phyloP scores from a whole-genome alignment of 2,329 filamentous ascomycete genomes.

The Colletotrichum truncatum region DNA sequence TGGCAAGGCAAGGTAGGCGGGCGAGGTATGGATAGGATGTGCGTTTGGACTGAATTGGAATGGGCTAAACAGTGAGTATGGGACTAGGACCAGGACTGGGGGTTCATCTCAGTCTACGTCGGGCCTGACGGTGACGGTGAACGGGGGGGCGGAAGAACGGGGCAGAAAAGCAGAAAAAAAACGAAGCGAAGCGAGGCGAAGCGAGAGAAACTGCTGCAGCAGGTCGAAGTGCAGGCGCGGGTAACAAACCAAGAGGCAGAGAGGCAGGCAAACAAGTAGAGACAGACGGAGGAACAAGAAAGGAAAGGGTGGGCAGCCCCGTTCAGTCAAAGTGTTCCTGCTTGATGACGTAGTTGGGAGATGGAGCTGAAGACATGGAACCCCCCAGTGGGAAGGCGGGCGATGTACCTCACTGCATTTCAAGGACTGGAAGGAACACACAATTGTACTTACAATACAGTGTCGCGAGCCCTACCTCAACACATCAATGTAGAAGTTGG shows the following conservation, averaged over 20 bases:
- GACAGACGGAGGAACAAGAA: slow-evolving; percentile 22
- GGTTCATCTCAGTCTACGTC: slow-evolving; percentile 14
- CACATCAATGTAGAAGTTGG: no score
- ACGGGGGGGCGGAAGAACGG: neutral
- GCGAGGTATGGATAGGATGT: slow-evolving; percentile 20
- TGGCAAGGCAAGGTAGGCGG: neutral
- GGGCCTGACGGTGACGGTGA: slow-evolving; percentile 8
- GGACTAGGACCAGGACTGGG: slow-evolving; percentile 3
- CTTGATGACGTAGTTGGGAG: slow-evolving; percentile 23
- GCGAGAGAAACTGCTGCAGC: neutral
- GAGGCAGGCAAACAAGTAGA: neutral
- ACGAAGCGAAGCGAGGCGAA: slow-evolving; percentile 3
- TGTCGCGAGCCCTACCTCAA: no score
- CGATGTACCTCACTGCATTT: no score
- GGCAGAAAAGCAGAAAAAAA: neutral
- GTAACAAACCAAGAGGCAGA: neutral
- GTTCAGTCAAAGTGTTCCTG: slow-evolving; percentile 3
- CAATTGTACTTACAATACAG: no score
- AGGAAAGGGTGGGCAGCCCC: slow-evolving; percentile 22
- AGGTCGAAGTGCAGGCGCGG: neutral
- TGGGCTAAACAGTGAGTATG: slow-evolving; percentile 2
- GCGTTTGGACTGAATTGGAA: slow-evolving; percentile 22
- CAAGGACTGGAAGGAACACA: no score
- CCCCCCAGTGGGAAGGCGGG: no score
- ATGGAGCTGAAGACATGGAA: slow-evolving; percentile 12